Base-by-base conservation (phyloP, 2,329 filamentous ascomycete genomes). In the Neopestalotiopsis clavispora region DNA sequence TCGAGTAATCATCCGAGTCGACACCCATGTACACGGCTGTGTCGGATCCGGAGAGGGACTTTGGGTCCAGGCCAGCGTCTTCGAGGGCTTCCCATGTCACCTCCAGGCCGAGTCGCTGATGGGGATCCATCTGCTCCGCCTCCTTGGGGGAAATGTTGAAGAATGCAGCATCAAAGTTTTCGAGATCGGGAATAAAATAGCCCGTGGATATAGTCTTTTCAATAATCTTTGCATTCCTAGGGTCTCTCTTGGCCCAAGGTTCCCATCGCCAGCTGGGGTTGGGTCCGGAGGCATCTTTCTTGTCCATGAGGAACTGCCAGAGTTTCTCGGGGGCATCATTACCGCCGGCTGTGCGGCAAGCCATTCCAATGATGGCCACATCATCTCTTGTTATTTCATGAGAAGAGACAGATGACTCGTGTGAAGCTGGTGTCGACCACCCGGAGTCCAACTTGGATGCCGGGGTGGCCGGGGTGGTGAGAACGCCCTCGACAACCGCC, bases 1-100 rank as follows among this genome's bases (percentile, higher is more conserved):
- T 75, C 5, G 74, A 75, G 67, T 82, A 82, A 69, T 82, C 80
- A 66, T 80, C 76, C 1, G 76, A 76, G 67, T 77, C 74, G 1
- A 78, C 74, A 4, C 78, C 78, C 73, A 74, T 75, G 67, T 71
- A 80, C 1, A 79, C 77, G 2, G 74, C 73, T 1, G 78, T 78
- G 62, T 77, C 69, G 2, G 67, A 73, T 0, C 78, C 75, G 40
- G 69, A 68, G 28, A 80, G 69, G 5, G 57, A 69, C 30, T 89
- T 5, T 86, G 87, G 13, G 89, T 87, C 72, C 69, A 90, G 86
- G 5, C 89, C 90, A 58, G 87, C 88, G 82, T 89, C 88, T 75
- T 92, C 90, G 59, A 92, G 81, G 1, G 90, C 88, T 74, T 92
- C 90, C 72, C 68, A 69, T n/a, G 40, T 61, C 12, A 67, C 3